Conservation (phyloP, 148 eudicot species). For the Selenicereus undatus region DNA sequence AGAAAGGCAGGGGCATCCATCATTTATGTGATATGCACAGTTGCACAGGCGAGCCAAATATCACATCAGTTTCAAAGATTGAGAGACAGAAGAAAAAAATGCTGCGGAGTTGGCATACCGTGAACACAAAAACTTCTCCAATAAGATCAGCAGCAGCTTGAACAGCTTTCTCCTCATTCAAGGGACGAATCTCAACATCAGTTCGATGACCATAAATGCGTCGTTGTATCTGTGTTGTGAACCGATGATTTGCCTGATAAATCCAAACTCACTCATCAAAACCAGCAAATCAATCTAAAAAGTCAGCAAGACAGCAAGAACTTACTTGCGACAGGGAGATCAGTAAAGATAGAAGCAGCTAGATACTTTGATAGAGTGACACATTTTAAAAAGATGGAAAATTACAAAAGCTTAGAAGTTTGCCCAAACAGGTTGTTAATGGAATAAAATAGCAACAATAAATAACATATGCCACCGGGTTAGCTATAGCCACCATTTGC, state of each 20-base stretch:
- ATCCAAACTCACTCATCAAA: slow-evolving; percentile 11
- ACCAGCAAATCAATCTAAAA: not conserved
- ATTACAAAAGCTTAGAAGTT: not conserved
- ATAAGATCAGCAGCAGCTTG: slow-evolving; percentile 90
- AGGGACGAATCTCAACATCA: slow-evolving; percentile 82
- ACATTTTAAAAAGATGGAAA: not conserved
- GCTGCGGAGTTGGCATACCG: slow-evolving; percentile 38
- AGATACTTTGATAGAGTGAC: not conserved
- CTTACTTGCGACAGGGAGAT: not conserved
- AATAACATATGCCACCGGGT: not conserved
- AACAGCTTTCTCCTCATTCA: slow-evolving; percentile 86
- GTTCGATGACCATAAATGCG: slow-evolving; percentile 79
- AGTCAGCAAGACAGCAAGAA: slow-evolving; percentile 4
- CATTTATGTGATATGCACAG: too few species aligned
- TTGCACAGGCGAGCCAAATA: not conserved
- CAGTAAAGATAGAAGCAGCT: slow-evolving; percentile 1
- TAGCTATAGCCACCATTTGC: not conserved
- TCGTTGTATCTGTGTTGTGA: slow-evolving; percentile 74
- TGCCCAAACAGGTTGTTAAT: not conserved
- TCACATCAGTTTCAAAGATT: not conserved
- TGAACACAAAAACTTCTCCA: slow-evolving; percentile 77
- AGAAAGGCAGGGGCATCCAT: too few species aligned
- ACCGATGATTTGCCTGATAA: slow-evolving; percentile 69
- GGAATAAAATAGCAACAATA: not conserved
- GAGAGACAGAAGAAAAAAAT: not conserved